phyloP scores from a whole-genome alignment of 768 basidiomycete genomes.

The Lactarius evosmus region DNA sequence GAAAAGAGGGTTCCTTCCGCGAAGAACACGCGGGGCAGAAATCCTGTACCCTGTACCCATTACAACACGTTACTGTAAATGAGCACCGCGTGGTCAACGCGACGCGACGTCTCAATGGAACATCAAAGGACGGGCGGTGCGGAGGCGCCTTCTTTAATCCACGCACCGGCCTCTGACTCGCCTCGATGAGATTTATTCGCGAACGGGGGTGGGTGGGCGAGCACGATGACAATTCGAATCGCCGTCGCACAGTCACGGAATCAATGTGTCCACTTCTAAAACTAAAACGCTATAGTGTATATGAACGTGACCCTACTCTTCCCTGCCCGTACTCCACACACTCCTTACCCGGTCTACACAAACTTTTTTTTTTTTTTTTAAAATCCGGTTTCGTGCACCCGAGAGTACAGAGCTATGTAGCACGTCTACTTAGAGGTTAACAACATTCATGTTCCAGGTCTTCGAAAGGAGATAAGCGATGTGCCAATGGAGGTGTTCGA shows the following conservation, averaged over 20 bases:
- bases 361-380: too few species aligned
- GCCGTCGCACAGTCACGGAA: not conserved
- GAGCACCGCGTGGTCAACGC: not conserved
- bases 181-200: not conserved
- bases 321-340: not conserved
- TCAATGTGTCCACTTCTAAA: not conserved
- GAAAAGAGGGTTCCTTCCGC: conserved; percentile 16
- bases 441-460: not conserved
- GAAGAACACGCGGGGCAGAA: not conserved
- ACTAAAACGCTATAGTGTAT: too few species aligned
- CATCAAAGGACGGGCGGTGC: not conserved
- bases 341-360: not conserved
- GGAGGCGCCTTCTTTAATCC: conserved; percentile 3
- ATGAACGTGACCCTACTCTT: not conserved
- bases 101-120: not conserved
- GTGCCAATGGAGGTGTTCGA: not conserved
- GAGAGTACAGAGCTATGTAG: too few species aligned
- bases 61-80: conserved; percentile 12
- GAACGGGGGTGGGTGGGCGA: not conserved
- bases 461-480: conserved; percentile 1
- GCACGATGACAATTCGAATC: not conserved
- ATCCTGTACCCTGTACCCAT: conserved; percentile 2
- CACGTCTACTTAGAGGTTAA: not conserved
- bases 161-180: not conserved
- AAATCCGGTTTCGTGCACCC: too few species aligned